These are phyloP conservation scores for Potentilla sterilis DNA, from an alignment of 306 rosid genomes.

Conservation along the genomic window DNA sequence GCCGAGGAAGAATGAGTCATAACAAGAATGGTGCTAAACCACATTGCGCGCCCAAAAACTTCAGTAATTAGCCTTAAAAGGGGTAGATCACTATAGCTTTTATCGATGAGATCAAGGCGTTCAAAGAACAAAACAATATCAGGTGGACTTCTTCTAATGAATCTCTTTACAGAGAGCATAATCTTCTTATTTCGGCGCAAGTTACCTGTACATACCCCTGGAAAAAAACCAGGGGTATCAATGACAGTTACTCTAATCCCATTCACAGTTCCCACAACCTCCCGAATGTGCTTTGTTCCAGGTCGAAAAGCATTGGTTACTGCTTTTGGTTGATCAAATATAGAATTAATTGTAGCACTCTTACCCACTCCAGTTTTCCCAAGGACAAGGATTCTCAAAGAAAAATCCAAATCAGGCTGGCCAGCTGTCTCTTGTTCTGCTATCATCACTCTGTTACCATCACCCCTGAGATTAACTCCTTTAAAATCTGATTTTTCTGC, in stretches of 20 bases:
- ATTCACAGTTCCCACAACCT: conserved; percentile 70
- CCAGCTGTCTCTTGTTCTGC: conserved; percentile 64
- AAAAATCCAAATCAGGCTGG: conserved; percentile 57
- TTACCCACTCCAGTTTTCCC: conserved; percentile 98
- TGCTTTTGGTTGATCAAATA: conserved; percentile 73
- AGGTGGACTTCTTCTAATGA: conserved; percentile 79
- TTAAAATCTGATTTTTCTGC: conserved; percentile 65
- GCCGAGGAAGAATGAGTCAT: conserved; percentile 88
- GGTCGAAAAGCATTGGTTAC: conserved; percentile 85
- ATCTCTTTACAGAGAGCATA: conserved; percentile 72
- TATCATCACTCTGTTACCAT: conserved; percentile 50
- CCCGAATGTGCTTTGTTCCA: conserved; percentile 73
- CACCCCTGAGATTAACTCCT: conserved; percentile 51
- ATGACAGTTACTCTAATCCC: conserved; percentile 69
- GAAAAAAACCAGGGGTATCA: conserved; percentile 92
- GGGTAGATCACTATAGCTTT: conserved; percentile 47
- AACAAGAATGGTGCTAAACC: conserved; percentile 91
- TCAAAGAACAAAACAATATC: conserved; percentile 88
- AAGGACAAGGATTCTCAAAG: conserved; percentile 78
- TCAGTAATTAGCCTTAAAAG: conserved; percentile 73
- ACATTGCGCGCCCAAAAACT: conserved; percentile 79
- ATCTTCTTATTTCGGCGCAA: conserved; percentile 76
- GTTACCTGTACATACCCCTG: conserved; percentile 46
- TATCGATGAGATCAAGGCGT: conserved; percentile 68
- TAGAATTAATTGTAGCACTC: conserved; percentile 95